These are phyloP conservation scores for Colletotrichum higginsianum DNA, from an alignment of 2,329 filamentous ascomycete genomes.

Conservation along the genomic window DNA sequence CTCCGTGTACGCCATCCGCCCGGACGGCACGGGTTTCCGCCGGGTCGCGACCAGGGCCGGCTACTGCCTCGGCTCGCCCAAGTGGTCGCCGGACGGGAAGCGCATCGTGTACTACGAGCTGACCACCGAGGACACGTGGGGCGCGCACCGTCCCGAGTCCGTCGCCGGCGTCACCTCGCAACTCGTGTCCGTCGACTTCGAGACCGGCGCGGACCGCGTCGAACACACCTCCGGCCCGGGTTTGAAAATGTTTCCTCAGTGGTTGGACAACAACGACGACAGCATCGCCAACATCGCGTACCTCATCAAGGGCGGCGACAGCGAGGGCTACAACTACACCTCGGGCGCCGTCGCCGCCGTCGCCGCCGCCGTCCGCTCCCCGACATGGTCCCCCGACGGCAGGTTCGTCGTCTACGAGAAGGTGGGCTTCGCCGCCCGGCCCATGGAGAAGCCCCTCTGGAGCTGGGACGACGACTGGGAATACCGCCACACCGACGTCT, in stretches of 20 bases:
- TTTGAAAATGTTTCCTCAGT: constrained; percentile 33
- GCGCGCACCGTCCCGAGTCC: constrained; percentile 32
- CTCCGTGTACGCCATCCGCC: constrained; percentile 28
- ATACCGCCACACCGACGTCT: constrained; percentile 35
- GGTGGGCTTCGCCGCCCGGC: constrained; percentile 28
- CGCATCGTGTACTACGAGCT: constrained; percentile 29
- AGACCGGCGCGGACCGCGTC: constrained; percentile 25
- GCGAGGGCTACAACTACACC: constrained; percentile 34
- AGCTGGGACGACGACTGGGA: constrained; percentile 38
- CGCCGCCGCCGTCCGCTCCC: constrained; percentile 26
- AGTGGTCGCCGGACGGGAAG: constrained; percentile 27
- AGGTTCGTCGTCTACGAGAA: constrained; percentile 35
- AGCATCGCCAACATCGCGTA: constrained; percentile 33
- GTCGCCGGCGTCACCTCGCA: constrained; percentile 25
- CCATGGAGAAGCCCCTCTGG: constrained; percentile 32
- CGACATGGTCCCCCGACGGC: constrained; percentile 35
- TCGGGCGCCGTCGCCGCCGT: constrained; percentile 13
- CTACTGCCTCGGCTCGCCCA: constrained; percentile 32
- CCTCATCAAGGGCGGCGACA: constrained; percentile 30
- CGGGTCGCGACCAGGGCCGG: constrained; percentile 20
- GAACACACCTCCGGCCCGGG: constrained; percentile 28
- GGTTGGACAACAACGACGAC: background rate
- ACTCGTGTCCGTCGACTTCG: constrained; percentile 32
- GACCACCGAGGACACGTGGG: constrained; percentile 32
- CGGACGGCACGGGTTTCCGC: constrained; percentile 29